These are phyloP conservation scores for Leishmania mexicana DNA, from an alignment of 208 protist species.

Conservation along the genomic window DNA sequence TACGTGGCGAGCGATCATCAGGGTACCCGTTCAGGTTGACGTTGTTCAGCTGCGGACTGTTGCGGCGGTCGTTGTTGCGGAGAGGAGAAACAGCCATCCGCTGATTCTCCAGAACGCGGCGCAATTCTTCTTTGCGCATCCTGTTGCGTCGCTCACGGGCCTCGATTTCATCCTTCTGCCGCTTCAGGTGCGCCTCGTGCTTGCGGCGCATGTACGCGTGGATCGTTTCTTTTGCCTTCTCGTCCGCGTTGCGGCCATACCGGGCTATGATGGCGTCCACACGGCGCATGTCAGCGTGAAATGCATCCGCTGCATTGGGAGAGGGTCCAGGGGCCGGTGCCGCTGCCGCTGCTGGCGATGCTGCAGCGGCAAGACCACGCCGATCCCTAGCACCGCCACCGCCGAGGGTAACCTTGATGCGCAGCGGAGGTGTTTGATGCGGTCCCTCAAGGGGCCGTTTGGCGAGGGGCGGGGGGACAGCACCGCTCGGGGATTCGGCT, in stretches of 20 bases:
- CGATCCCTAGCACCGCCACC: constrained; percentile 18
- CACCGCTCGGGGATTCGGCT: not conserved
- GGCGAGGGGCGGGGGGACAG: constrained; percentile 3
- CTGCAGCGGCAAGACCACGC: not conserved
- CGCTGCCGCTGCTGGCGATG: not conserved
- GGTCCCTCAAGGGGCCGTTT: constrained; percentile 17
- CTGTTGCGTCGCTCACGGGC: constrained; percentile 53
- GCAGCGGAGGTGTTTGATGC: constrained; percentile 12
- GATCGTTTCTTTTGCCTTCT: constrained; percentile 80
- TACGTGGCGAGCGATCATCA: constrained; percentile 5
- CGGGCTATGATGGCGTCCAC: constrained; percentile 84
- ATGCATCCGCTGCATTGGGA: constrained; percentile 21
- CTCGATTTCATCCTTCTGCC: constrained; percentile 63
- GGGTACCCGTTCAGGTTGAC: not conserved
- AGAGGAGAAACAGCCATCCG: constrained; percentile 33
- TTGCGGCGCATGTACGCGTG: constrained; percentile 90
- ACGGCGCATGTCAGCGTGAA: constrained; percentile 72
- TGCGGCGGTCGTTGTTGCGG: constrained; percentile 25
- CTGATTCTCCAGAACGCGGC: constrained; percentile 69
- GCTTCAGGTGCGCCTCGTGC: constrained; percentile 81
- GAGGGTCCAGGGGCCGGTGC: not conserved
- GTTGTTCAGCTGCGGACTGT: constrained; percentile 10
- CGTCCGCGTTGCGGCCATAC: constrained; percentile 72
- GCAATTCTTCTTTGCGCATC: constrained; percentile 62
- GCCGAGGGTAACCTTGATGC: constrained; percentile 26